A percentile compares a stretch with the other conserved stretches of the same genome.
Conservation (phyloP, 2,329 filamentous ascomycete genomes). For the Sporothrix dimorphospora region DNA sequence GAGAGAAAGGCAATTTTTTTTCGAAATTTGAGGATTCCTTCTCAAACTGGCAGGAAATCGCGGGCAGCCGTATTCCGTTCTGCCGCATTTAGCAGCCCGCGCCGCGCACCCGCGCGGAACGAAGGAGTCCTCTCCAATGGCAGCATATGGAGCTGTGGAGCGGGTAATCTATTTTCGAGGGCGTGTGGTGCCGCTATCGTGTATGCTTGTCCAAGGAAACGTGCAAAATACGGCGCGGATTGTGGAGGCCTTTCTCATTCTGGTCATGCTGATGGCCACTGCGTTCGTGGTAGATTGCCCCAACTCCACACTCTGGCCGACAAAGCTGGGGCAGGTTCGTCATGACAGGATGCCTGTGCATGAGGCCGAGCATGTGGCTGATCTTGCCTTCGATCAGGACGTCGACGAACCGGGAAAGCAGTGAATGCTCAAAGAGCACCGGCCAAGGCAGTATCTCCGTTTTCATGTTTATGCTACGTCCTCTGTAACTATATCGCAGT, state of each 20-base stretch:
- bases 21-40: background rate
- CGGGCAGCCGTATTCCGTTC: conserved; percentile 21
- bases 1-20: too few species aligned
- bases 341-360: background rate
- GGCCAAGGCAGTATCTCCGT: background rate
- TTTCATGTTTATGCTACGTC: background rate
- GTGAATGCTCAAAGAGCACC: background rate
- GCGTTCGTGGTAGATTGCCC: conserved; percentile 5
- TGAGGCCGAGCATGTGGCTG: conserved; percentile 1
- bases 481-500: background rate
- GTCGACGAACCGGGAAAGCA: conserved; percentile 10
- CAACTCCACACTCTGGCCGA: conserved; percentile 3
- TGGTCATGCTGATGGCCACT: background rate
- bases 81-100: conserved; percentile 26
- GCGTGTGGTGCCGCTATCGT: background rate
- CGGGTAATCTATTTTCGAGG: background rate
- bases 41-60: background rate
- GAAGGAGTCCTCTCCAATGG: background rate
- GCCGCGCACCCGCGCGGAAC: background rate
- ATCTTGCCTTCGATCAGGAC: background rate
- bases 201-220: conserved; percentile 11
- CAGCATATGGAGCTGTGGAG: background rate
- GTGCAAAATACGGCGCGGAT: background rate
- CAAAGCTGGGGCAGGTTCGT: conserved; percentile 1
- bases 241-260: background rate